phyloP scores from a whole-genome alignment of 148 eudicot genomes.

The Cornus kousa region DNA sequence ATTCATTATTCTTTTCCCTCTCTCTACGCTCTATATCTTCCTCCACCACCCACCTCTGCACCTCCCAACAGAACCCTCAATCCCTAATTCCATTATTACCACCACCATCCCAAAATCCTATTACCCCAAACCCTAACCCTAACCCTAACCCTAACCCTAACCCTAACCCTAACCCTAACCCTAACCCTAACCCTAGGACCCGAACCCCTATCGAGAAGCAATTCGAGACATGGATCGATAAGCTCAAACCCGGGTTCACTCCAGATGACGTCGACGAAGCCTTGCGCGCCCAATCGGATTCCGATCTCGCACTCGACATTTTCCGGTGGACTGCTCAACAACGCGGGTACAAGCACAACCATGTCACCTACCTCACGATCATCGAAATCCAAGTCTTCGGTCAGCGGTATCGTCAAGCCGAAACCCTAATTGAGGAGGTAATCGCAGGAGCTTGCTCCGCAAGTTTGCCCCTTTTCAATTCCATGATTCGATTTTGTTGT shows the following conservation, averaged over 20 bases:
- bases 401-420: constrained; percentile 51
- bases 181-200: constrained; percentile 31
- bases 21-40: constrained; percentile 9
- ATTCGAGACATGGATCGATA: constrained; percentile 70
- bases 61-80: constrained; percentile 18
- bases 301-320: constrained; percentile 83
- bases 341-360: constrained; percentile 64
- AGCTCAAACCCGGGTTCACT: constrained; percentile 80
- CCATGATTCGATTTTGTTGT: constrained; percentile 64
- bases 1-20: constrained; percentile 6
- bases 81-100: constrained; percentile 3
- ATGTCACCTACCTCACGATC: constrained; percentile 68
- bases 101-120: not conserved
- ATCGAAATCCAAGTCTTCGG: constrained; percentile 44
- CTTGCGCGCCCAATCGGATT: constrained; percentile 61
- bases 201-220: constrained; percentile 67
- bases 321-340: constrained; percentile 88
- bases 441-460: constrained; percentile 77
- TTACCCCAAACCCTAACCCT: not conserved
- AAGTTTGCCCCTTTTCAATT: constrained; percentile 53
- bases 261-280: constrained; percentile 60
- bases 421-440: constrained; percentile 66
- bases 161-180: constrained; percentile 11
- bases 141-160: constrained; percentile 11
- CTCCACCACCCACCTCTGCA: constrained; percentile 4